These are phyloP conservation scores for Moricandia moricandioides DNA, from an alignment of 345 rosid species.

Conservation along the genomic window DNA sequence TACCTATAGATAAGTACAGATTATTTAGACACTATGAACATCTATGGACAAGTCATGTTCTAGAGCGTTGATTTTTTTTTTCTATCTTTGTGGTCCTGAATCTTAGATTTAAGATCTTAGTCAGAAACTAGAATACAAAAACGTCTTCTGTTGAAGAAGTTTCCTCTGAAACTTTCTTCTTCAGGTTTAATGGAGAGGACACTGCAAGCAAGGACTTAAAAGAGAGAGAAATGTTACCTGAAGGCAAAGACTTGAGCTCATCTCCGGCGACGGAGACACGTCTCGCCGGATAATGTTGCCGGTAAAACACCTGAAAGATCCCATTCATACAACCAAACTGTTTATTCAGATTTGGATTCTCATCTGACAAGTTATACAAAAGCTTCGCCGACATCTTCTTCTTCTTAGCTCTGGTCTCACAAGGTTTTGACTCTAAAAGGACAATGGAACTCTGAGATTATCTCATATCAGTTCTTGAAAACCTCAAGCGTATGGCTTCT, in stretches of 20 bases:
- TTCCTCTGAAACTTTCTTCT: neutral
- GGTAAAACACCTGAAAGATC: slow-evolving; percentile 74
- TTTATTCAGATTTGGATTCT: slow-evolving; percentile 65
- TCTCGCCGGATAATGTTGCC: slow-evolving; percentile 57
- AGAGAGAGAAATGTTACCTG: slow-evolving; percentile 43
- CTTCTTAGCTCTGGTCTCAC: slow-evolving; percentile 15
- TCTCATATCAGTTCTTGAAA: slow-evolving; percentile 19
- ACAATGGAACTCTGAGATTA: slow-evolving; percentile 2
- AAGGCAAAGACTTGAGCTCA: slow-evolving; percentile 43
- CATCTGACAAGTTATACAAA: slow-evolving; percentile 60
- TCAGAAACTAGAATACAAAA: slow-evolving; percentile 38
- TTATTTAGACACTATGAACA: neutral
- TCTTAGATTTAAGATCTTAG: slow-evolving; percentile 28
- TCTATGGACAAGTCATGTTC: slow-evolving; percentile 27
- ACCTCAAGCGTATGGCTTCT: neutral
- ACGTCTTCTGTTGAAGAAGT: slow-evolving; percentile 6
- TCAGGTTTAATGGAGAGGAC: slow-evolving; percentile 12
- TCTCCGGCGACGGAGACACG: slow-evolving; percentile 42
- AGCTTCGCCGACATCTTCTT: slow-evolving; percentile 69
- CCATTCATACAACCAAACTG: slow-evolving; percentile 93
- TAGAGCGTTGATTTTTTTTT: slow-evolving; percentile 22
- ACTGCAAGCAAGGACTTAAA: slow-evolving; percentile 15
- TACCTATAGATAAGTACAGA: neutral
- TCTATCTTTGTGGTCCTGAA: slow-evolving; percentile 31
- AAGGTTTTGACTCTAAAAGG: slow-evolving; percentile 7